These are phyloP conservation scores for Telopea speciosissima DNA, from an alignment of 177 flowering plant species.

Conservation along the genomic window DNA sequence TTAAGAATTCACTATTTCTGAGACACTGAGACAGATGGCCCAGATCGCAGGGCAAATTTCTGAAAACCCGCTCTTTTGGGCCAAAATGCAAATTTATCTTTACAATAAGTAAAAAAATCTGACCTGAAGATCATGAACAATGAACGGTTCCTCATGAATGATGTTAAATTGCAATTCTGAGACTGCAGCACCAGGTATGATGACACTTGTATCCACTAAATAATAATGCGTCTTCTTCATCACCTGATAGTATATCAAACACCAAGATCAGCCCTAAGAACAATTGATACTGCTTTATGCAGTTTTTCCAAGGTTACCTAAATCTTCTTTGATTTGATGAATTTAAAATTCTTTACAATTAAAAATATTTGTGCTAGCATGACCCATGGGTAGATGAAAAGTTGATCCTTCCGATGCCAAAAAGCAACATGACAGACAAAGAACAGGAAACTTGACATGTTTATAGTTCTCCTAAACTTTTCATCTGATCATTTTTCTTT, in stretches of 20 bases:
- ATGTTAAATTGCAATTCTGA: slow-evolving; percentile 77
- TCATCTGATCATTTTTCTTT: no score
- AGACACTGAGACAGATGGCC: no score
- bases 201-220: slow-evolving; percentile 75
- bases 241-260: slow-evolving; percentile 45
- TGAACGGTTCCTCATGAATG: slow-evolving; percentile 73
- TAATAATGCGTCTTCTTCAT: slow-evolving; percentile 98
- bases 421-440: no score
- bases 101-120: background rate
- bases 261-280: slow-evolving; percentile 8
- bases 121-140: slow-evolving; percentile 69
- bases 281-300: background rate
- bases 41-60: no score
- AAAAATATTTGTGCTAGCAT: no score
- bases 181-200: slow-evolving; percentile 90
- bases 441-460: no score
- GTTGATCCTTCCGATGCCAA: no score
- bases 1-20: no score
- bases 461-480: no score
- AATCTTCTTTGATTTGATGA: background rate
- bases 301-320: background rate
- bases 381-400: no score
- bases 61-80: no score
- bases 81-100: background rate
- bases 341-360: no score